These are phyloP conservation scores for Puccinia polysora DNA, from an alignment of 1,284 basidiomycete genomes.

Conservation along the genomic window DNA sequence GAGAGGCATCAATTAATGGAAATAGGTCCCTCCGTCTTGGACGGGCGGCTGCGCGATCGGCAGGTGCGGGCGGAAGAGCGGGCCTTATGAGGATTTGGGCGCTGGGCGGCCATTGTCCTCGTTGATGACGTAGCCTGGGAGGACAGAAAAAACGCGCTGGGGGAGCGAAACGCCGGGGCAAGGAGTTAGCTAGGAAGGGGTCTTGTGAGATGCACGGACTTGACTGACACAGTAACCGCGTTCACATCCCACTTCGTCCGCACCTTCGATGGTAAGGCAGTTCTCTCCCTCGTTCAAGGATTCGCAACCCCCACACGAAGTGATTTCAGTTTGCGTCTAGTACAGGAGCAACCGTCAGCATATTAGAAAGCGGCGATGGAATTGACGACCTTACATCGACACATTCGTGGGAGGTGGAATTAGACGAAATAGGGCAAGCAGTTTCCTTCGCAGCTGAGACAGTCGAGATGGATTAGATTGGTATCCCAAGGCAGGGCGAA, in stretches of 20 bases:
- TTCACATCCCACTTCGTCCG: conserved; percentile 27
- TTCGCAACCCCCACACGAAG: conserved; percentile 30
- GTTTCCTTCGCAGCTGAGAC: conserved; percentile 2
- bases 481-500: neutral
- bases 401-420: conserved; percentile 10
- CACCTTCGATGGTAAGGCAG: conserved; percentile 25
- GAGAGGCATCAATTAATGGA: too few relatives aligned
- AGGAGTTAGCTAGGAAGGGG: neutral
- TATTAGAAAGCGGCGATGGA: neutral
- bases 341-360: neutral
- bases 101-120: conserved; percentile 1
- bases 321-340: conserved; percentile 18
- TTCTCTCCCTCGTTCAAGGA: conserved; percentile 25
- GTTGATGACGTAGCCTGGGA: conserved; percentile 1
- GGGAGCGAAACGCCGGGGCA: neutral
- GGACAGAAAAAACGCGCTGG: conserved; percentile 10
- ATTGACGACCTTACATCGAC: conserved; percentile 8
- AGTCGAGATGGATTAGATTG: too few relatives aligned
- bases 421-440: conserved; percentile 6
- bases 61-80: too few relatives aligned
- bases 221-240: conserved; percentile 20
- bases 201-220: neutral
- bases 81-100: too few relatives aligned
- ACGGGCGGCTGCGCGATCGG: too few relatives aligned
- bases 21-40: too few relatives aligned